Conservation (phyloP, 2,329 filamentous ascomycete genomes). For the Thielaviopsis musarum region DNA sequence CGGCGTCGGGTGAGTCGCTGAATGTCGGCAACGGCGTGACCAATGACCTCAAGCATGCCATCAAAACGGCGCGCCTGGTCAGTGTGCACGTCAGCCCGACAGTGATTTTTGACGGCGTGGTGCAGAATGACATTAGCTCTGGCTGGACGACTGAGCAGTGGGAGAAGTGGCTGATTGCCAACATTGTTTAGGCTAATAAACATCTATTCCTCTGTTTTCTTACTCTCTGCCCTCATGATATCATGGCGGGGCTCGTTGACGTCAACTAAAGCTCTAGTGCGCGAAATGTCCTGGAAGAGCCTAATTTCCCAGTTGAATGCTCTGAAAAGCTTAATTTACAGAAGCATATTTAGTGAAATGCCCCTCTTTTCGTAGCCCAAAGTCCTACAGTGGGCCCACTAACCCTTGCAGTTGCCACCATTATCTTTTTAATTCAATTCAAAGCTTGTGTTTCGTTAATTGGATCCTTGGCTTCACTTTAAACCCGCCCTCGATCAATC, state of each 20-base stretch:
- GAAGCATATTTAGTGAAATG: not conserved
- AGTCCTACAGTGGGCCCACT: not conserved
- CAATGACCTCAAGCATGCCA: conserved; percentile 65
- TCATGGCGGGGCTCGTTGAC: not conserved
- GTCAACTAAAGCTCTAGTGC: not conserved
- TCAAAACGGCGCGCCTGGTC: conserved; percentile 62
- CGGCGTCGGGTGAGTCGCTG: conserved; percentile 46
- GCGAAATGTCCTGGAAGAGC: not conserved
- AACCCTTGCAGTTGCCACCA: not conserved
- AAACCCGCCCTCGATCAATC: not conserved
- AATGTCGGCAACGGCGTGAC: conserved; percentile 75
- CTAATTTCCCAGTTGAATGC: not conserved
- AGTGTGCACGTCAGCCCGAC: conserved; percentile 87
- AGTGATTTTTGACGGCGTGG: conserved; percentile 72
- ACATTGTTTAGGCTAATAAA: conserved; percentile 1
- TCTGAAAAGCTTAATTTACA: not conserved
- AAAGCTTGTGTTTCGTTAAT: not conserved
- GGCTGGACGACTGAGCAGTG: conserved; percentile 68
- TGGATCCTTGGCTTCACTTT: no score
- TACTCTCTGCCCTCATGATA: not conserved
- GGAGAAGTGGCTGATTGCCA: conserved; percentile 59
- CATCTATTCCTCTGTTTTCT: not conserved
- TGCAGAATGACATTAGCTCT: conserved; percentile 62
- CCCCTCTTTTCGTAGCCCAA: not conserved
- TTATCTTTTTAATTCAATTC: not conserved